Evolutionary conservation across 768 basidiomycete genomes (phyloP).

Genomic region (Exidia glandulosa): DNA sequence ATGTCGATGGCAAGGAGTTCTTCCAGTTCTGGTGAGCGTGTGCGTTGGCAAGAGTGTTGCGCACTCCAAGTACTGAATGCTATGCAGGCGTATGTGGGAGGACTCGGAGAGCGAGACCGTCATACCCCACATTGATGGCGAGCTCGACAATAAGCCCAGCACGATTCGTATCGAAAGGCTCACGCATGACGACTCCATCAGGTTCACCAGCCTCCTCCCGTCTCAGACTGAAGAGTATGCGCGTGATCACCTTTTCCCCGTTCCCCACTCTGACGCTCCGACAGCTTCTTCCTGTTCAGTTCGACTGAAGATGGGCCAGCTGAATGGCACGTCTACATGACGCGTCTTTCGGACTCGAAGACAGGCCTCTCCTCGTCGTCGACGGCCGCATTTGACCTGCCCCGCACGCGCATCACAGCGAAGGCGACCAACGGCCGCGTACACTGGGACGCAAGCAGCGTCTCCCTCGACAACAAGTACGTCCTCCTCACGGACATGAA

Average conservation of each 20-base stretch:
- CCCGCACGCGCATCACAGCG: constrained; percentile 25
- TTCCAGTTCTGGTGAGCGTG: constrained; percentile 28
- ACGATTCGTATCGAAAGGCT: constrained; percentile 29
- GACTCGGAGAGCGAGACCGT: constrained; percentile 17
- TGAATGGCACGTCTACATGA: constrained; percentile 27
- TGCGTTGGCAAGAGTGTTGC: too few relatives aligned
- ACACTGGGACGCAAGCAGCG: constrained; percentile 17
- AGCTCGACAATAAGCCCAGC: constrained; percentile 28
- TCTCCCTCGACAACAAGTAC: constrained; percentile 30
- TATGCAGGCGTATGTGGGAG: constrained; percentile 32
- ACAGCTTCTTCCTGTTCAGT: constrained; percentile 26
- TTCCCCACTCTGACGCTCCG: background rate
- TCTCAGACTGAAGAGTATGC: constrained; percentile 29
- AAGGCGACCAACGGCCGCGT: constrained; percentile 14
- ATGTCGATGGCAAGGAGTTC: constrained; percentile 13
- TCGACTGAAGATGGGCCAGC: constrained; percentile 31
- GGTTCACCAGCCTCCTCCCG: constrained; percentile 18
- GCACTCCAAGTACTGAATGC: background rate
- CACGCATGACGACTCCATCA: constrained; percentile 24
- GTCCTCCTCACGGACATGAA: constrained; percentile 21
- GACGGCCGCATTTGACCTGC: constrained; percentile 20
- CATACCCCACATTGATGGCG: constrained; percentile 26
- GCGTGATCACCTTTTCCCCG: too few relatives aligned
- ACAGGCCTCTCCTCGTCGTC: constrained; percentile 14
- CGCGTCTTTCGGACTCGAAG: constrained; percentile 20